Evolutionary conservation across 768 basidiomycete genomes (phyloP), one percentile per base, ranked within the genome.

Genomic region (Xerocomus potaroensis): DNA sequence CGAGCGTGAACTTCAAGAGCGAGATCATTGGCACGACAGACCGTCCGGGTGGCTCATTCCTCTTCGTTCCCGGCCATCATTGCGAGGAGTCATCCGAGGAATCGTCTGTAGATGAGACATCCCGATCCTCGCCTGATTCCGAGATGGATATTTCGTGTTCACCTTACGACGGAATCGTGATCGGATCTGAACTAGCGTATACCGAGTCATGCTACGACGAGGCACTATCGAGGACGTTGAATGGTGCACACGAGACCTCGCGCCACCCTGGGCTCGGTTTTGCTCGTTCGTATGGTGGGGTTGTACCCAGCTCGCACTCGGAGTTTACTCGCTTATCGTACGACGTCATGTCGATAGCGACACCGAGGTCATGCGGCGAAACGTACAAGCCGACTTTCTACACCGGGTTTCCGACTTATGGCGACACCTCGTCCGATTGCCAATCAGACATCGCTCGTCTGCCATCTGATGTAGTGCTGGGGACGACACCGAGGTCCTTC

Each of bases 11-110:
- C 4, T 59, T 59, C 43, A 43, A 9, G 23, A 62, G 47, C 37
- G 6, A 47, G 6, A 18, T 57, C 24, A 57, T 60, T 21, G 51
- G 57, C 4, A 32, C 49, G 24, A 62, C 51, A 1, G 22, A 32
- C 14, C 57, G 47, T 1, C n/a, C 16, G 1, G 40, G 48, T 3
- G 8, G 27, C 8, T 8, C 15, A 2, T 61, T 62, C 50, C 51
- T 60, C 12, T 49, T 26, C 3, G 19, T 61, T 8, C 51, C 54
- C 3, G 57, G 29, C 0, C 19, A 18, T 4, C 2, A 31, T 30
- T 3, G 9, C 3, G 32, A 31, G 3, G 23, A 31, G 24, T 18
- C 22, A 12, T 15, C 29, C n/a, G 35, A 39, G n/a, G 19, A 21
- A 21, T 45, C 22, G 19, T 18, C 22, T 12, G n/a, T 6, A 15